Conservation (phyloP, 164 flowering plant species). For the Vitis labrusca region DNA sequence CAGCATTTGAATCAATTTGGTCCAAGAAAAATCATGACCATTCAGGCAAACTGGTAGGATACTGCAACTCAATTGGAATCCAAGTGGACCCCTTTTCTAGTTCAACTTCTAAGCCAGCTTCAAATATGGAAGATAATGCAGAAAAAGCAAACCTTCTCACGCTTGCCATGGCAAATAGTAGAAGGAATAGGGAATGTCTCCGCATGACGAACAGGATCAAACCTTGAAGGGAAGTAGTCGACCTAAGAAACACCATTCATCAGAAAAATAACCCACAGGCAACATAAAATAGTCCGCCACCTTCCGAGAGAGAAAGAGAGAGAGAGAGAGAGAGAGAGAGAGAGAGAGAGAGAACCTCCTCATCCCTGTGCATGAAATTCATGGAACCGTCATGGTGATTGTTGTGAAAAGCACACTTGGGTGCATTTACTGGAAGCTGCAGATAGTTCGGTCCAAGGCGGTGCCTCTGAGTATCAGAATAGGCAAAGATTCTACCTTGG, state of each 20-base stretch:
- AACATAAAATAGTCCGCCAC: too few relatives aligned
- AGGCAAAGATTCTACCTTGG: constrained; percentile 83
- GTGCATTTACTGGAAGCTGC: constrained; percentile 92
- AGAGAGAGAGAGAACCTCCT: constrained; percentile 60
- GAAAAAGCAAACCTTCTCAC: constrained; percentile 10
- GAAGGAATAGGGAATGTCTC: constrained; percentile 12
- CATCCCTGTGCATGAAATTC: constrained; percentile 99
- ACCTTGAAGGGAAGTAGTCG: constrained; percentile 16
- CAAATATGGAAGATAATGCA: too few relatives aligned
- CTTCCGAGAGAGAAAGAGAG: too few relatives aligned
- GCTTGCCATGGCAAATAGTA: constrained; percentile 6
- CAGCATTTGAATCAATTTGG: too few relatives aligned
- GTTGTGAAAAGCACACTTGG: constrained; percentile 92
- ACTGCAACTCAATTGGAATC: too few relatives aligned
- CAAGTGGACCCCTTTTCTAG: too few relatives aligned
- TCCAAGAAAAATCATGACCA: too few relatives aligned
- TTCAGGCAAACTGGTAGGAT: too few relatives aligned
- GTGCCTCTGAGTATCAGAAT: constrained; percentile 95
- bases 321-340: too few relatives aligned
- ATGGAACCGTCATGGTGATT: constrained; percentile 95
- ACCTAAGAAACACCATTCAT: neutral
- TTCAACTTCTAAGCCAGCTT: too few relatives aligned
- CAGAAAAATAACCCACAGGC: too few relatives aligned
- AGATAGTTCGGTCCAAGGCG: constrained; percentile 97
- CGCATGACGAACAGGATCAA: constrained; percentile 16